Percentiles rank a stretch among this genome's conserved stretches.
Conservation (phyloP, 176 grass and related monocot species). For the Juncus inflexus region DNA sequence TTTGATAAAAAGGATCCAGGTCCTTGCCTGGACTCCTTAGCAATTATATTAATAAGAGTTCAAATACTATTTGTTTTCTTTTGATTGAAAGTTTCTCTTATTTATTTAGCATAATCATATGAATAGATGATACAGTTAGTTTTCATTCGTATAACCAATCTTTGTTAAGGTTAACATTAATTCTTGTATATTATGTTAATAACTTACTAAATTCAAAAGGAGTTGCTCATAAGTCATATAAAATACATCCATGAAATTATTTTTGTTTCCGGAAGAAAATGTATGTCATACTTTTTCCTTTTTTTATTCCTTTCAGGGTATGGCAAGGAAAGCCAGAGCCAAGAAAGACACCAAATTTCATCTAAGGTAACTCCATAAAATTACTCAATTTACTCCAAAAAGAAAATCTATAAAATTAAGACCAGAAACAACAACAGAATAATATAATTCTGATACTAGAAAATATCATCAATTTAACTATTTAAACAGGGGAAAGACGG, state of each 20-base stretch:
- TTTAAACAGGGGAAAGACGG: background rate
- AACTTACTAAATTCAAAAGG: too few relatives aligned
- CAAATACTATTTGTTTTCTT: constrained; percentile 4
- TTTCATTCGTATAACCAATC: too few relatives aligned
- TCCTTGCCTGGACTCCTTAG: background rate
- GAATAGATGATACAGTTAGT: too few relatives aligned
- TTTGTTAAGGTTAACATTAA: too few relatives aligned
- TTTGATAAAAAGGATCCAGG: background rate
- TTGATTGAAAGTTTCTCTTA: background rate
- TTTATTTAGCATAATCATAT: background rate
- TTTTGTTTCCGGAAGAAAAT: too few relatives aligned
- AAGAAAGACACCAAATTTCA: constrained; percentile 12
- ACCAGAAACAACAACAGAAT: background rate
- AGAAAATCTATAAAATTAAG: background rate
- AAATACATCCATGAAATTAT: too few relatives aligned
- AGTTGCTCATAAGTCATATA: too few relatives aligned
- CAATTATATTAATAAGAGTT: background rate
- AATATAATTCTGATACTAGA: too few relatives aligned
- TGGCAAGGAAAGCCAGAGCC: background rate
- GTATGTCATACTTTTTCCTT: too few relatives aligned
- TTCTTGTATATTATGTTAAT: too few relatives aligned
- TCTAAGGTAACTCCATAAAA: constrained; percentile 19
- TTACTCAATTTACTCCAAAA: background rate
- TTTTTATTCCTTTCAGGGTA: too few relatives aligned
- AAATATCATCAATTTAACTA: too few relatives aligned